phyloP scores from a whole-genome alignment of 306 rosid genomes.

The Echinosophora koreensis region DNA sequence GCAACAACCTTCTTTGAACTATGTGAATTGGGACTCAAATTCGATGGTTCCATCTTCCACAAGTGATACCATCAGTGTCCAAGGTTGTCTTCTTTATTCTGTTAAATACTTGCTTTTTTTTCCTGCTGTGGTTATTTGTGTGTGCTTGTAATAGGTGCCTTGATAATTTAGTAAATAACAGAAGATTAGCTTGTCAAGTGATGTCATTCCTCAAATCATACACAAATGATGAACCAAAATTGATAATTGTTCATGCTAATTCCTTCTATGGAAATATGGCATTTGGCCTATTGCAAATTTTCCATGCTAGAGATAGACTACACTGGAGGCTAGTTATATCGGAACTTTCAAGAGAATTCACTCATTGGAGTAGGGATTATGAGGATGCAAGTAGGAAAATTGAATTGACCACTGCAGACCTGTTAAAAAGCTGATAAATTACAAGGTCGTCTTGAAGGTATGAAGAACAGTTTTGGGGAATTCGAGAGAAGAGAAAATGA shows the following conservation, averaged over 20 bases:
- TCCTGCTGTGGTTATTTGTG: background rate
- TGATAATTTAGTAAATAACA: background rate
- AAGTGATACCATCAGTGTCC: background rate
- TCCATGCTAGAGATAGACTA: too few relatives aligned
- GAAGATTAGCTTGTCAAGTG: background rate
- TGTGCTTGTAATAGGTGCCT: too few relatives aligned
- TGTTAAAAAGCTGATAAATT: background rate
- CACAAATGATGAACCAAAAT: too few relatives aligned
- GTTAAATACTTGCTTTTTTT: background rate
- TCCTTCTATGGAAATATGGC: too few relatives aligned
- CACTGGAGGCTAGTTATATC: too few relatives aligned
- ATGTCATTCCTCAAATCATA: background rate
- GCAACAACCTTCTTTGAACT: too few relatives aligned
- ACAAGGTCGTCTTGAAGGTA: background rate
- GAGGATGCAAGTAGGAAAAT: background rate
- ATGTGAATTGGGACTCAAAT: background rate
- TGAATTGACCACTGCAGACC: background rate
- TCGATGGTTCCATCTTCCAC: background rate
- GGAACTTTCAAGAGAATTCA: conserved; percentile 7
- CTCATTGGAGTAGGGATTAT: conserved; percentile 6
- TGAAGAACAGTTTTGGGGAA: background rate
- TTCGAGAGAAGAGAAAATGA: background rate
- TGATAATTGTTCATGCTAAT: too few relatives aligned
- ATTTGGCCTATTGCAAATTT: too few relatives aligned
- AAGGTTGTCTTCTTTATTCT: background rate